Evolutionary conservation across 108 stramenopile species (phyloP).

Genomic region (Bacterosira constricta): DNA sequence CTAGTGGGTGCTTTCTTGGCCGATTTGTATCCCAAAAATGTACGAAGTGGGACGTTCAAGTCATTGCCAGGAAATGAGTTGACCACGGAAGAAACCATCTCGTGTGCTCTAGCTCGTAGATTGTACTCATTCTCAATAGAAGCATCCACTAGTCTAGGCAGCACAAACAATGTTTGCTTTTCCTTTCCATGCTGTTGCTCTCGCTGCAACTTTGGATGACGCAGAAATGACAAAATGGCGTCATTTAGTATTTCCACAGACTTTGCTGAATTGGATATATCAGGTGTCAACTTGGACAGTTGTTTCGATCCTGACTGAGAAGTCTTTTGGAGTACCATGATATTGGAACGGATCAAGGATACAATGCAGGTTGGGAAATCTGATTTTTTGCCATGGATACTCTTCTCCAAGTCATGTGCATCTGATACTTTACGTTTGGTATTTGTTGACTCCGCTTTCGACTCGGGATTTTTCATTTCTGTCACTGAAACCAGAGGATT

Average conservation of each 20-base stretch:
- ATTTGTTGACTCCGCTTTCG: not conserved
- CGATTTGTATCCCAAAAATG: constrained; percentile 55
- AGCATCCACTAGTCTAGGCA: constrained; percentile 40
- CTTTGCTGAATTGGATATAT: not conserved
- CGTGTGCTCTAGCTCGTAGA: constrained; percentile 23
- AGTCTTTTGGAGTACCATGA: constrained; percentile 25
- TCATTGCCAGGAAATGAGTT: constrained; percentile 15
- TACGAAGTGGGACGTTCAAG: constrained; percentile 27
- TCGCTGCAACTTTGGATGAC: constrained; percentile 11
- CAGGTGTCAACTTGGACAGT: not conserved
- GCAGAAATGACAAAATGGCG: constrained; percentile 15
- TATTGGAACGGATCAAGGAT: constrained; percentile 34
- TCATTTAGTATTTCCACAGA: constrained; percentile 17
- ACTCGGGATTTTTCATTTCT: not conserved
- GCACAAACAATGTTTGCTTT: constrained; percentile 19
- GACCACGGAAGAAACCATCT: constrained; percentile 26
- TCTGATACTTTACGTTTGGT: constrained; percentile 52
- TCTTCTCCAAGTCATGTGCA: constrained; percentile 24
- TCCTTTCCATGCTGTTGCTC: constrained; percentile 21
- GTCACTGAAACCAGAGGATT: not conserved
- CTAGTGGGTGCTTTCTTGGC: constrained; percentile 22
- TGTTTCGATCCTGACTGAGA: constrained; percentile 14
- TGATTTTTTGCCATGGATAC: not conserved
- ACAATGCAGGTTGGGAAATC: constrained; percentile 19
- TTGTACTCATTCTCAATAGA: constrained; percentile 38